Percentiles rank a stretch among this genome's conserved stretches.
Evolutionary conservation across 495 filamentous ascomycete genomes (phyloP).

Genomic region (Tuber magnatum): DNA sequence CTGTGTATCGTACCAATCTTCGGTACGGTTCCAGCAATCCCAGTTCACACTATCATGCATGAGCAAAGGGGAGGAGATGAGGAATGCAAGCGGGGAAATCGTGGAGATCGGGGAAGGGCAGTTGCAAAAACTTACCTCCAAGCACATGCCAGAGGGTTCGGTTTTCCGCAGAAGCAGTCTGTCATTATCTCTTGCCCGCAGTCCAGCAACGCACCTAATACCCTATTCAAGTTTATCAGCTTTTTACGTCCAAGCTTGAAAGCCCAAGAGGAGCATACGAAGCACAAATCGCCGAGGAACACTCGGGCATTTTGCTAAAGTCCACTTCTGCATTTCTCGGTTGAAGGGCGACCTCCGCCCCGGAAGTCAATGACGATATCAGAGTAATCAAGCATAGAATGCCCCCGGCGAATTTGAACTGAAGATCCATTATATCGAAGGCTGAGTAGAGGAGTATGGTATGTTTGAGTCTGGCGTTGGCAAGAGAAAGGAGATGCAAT

Average conservation of each 20-base stretch:
- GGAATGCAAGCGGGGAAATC: background rate
- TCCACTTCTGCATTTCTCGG: background rate
- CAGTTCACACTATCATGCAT: background rate
- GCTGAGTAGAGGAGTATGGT: background rate
- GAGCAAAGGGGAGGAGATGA: background rate
- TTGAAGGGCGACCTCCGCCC: background rate
- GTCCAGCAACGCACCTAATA: background rate
- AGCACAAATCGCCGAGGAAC: background rate
- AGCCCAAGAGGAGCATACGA: background rate
- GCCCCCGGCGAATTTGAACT: background rate
- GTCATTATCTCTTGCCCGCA: background rate
- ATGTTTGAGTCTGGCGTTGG: background rate
- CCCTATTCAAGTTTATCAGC: background rate
- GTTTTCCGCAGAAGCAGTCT: slow-evolving; percentile 7
- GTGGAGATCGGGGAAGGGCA: background rate
- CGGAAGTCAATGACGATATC: background rate
- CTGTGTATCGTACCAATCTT: slow-evolving; percentile 7
- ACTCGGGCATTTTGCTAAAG: background rate
- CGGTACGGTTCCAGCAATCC: slow-evolving; percentile 8
- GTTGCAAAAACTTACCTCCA: slow-evolving; percentile 4
- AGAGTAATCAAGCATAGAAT: background rate
- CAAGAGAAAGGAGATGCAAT: background rate
- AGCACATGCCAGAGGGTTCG: slow-evolving; percentile 7
- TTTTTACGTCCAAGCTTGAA: background rate
- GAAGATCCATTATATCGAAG: background rate